Evolutionary conservation across 2,329 filamentous ascomycete genomes (phyloP), one percentile per base, ranked within the genome.

Genomic region (Chrysoporthe austroafricana): DNA sequence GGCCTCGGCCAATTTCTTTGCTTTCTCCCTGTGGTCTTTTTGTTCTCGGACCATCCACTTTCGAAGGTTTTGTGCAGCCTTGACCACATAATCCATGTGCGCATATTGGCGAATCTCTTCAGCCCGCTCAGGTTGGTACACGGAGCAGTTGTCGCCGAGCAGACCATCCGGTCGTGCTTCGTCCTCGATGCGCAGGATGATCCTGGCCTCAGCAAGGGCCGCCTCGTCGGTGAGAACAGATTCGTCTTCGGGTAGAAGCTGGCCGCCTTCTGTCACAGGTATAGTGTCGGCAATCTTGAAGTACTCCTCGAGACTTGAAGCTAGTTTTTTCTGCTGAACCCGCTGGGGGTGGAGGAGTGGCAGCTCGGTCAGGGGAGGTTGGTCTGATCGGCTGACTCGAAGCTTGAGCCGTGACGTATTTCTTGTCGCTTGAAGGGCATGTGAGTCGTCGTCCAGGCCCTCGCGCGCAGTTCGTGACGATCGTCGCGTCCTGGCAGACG

Each of bases 71-170:
- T 90, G 76, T 68, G 91, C 90, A 70, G 97, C 94, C 59, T 90
- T 90, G 58, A 91, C 84, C 64, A 98, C 84, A 76, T 98, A 92
- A 74, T 98, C 94, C 75, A 88, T 86, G 72, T 96, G 94, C n/a
- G 91, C 89, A 83, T 93, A 98, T 74, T 96, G 93, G 63, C 86
- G 86, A 0, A 92, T 92, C 73, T 96, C 91, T 66, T 92, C 89
- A 69, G 81, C 82, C 14, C 88, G 83, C 70, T 96, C 92, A 0
- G 92, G 91, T 21, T 89, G 84, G 73, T 92, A 96, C 34, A 90
- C 80, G 2, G 89, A 90, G 75, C 92, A 95, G 69, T 85, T 84
- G 64, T 85, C 81, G 62, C 91, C 93, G 39, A 97, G 83, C 4
- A 94, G 77, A 2, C 93, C 93, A 18, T 94, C 94, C 5, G 89